Conservation (phyloP, 306 rosid genomes). For the Coriaria nepalensis region DNA sequence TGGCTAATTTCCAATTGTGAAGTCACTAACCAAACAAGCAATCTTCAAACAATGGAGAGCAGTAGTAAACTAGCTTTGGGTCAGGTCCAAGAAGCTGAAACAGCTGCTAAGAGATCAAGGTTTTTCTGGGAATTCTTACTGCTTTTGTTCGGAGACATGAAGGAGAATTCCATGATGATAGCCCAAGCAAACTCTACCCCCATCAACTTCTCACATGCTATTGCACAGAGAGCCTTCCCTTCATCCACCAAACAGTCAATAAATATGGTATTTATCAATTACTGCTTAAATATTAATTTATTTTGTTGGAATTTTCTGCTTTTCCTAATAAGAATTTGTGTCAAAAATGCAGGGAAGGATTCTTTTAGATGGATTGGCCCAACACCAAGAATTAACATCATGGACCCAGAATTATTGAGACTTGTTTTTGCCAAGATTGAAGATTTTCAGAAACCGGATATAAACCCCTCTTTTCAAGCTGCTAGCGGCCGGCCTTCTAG, state of each 20-base stretch:
- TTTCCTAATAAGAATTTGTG: no score
- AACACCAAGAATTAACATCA: slow-evolving; percentile 16
- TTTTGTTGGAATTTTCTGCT: no score
- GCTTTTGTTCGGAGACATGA: slow-evolving; percentile 19
- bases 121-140: slow-evolving; percentile 18
- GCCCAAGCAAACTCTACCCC: slow-evolving; percentile 19
- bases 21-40: no score
- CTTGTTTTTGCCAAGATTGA: slow-evolving; percentile 8
- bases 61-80: slow-evolving; percentile 17
- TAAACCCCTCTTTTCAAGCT: slow-evolving; percentile 4
- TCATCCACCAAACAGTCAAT: slow-evolving; percentile 2
- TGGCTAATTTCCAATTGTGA: no score
- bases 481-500: not conserved
- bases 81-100: slow-evolving; percentile 19
- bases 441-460: slow-evolving; percentile 6
- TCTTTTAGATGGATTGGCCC: slow-evolving; percentile 22
- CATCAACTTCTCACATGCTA: slow-evolving; percentile 14
- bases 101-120: slow-evolving; percentile 22
- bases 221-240: slow-evolving; percentile 9
- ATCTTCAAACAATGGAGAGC: no score
- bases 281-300: no score
- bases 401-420: slow-evolving; percentile 20
- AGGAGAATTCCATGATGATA: not conserved
- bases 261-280: slow-evolving; percentile 16
- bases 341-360: slow-evolving; percentile 30